Percentiles rank a stretch among this genome's conserved stretches.
Conservation (phyloP, 371 early-diverging fungal genomes). For the Circinella umbellata region DNA sequence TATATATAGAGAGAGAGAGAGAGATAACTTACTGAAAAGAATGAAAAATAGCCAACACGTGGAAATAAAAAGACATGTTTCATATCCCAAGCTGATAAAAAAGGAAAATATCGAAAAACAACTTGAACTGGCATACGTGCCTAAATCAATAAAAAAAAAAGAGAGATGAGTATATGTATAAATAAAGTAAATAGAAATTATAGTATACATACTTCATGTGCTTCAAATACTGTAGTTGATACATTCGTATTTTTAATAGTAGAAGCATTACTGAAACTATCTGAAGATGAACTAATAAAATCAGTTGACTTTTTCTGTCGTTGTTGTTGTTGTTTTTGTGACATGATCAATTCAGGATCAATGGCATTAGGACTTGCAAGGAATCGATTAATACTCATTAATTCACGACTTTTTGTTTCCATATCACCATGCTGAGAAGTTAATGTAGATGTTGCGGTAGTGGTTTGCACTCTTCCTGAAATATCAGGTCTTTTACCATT, state of each 20-base stretch:
- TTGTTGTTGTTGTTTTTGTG: neutral
- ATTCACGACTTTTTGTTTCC: slow-evolving; percentile 14
- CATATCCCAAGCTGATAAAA: slow-evolving; percentile 63
- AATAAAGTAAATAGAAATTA: too few relatives aligned
- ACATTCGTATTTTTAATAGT: neutral
- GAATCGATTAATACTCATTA: slow-evolving; percentile 42
- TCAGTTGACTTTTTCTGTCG: neutral
- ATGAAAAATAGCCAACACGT: slow-evolving; percentile 54
- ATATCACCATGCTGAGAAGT: neutral
- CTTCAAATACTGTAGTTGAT: slow-evolving; percentile 35
- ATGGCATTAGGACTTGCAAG: slow-evolving; percentile 17
- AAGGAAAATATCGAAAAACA: slow-evolving; percentile 50
- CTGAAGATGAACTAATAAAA: neutral
- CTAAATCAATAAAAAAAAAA: slow-evolving; percentile 1
- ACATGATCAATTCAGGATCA: slow-evolving; percentile 13
- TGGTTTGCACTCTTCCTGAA: slow-evolving; percentile 19
- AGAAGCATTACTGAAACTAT: slow-evolving; percentile 1
- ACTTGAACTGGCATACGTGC: slow-evolving; percentile 53
- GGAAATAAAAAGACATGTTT: slow-evolving; percentile 57
- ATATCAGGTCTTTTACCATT: slow-evolving; percentile 33
- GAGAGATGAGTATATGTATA: too few relatives aligned
- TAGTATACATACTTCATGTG: slow-evolving; percentile 43
- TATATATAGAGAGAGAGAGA: too few relatives aligned
- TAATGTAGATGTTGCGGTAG: neutral
- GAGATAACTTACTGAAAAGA: slow-evolving; percentile 45